These are phyloP conservation scores for Ustilago xerochloae DNA, from an alignment of 1,284 basidiomycete genomes.

Conservation along the genomic window DNA sequence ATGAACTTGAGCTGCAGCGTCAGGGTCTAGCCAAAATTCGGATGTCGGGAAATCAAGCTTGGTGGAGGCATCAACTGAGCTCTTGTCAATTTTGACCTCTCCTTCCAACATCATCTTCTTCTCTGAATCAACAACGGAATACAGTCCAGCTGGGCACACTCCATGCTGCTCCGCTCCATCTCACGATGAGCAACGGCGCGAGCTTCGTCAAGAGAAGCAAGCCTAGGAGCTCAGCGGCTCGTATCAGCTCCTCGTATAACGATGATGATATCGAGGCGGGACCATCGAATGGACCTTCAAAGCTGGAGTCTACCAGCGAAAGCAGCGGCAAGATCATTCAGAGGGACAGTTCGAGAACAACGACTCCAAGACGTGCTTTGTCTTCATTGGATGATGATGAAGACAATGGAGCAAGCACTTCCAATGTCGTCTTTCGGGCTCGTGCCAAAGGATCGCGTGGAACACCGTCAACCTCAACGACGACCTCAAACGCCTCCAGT, in stretches of 20 bases:
- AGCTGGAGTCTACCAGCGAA: not conserved
- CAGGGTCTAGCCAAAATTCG: constrained; percentile 13
- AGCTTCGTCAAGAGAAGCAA: constrained; percentile 42
- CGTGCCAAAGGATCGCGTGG: constrained; percentile 14
- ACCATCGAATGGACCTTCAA: not conserved
- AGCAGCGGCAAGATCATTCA: not conserved
- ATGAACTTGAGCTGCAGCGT: not conserved
- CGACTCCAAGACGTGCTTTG: not conserved
- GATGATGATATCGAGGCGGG: constrained; percentile 11
- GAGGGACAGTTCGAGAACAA: not conserved
- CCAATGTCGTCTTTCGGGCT: constrained; percentile 25
- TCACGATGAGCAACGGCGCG: constrained; percentile 15
- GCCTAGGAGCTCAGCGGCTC: constrained; percentile 21
- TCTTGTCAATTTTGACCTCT: not conserved
- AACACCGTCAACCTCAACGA: not conserved
- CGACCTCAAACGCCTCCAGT: not conserved
- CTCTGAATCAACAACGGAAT: too few relatives aligned
- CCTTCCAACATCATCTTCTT: not conserved
- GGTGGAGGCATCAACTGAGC: constrained; percentile 17
- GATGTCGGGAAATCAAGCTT: constrained; percentile 13
- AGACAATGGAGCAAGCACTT: not conserved
- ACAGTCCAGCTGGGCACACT: not conserved
- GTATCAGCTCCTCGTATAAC: constrained; percentile 24
- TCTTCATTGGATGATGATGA: not conserved
- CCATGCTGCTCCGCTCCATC: not conserved